A percentile compares a stretch with the other conserved stretches of the same genome.
phyloP scores from a whole-genome alignment of 495 filamentous ascomycete species.

The Talaromyces trachyspermus region DNA sequence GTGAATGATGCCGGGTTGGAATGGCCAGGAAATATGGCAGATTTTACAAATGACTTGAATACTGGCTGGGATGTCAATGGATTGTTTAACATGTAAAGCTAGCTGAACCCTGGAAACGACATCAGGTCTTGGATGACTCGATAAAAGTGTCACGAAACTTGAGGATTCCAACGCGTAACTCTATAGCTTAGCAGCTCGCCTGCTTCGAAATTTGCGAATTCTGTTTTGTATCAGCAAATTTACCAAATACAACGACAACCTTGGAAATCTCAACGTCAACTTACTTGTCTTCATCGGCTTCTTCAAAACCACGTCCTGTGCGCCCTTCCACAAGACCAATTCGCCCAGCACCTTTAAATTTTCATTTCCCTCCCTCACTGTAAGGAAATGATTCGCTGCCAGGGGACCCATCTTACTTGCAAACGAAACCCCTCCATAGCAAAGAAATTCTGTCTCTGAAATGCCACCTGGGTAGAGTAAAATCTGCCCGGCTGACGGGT shows the following conservation, averaged over 20 bases:
- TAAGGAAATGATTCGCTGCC: constrained; percentile 22
- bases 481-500: constrained; percentile 18
- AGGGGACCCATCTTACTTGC: constrained; percentile 20
- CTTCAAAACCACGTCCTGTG: constrained; percentile 19
- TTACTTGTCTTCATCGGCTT: constrained; percentile 14
- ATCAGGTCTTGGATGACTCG: no score
- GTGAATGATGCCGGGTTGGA: constrained; percentile 17
- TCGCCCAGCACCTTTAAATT: constrained; percentile 15
- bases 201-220: background rate
- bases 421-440: constrained; percentile 19
- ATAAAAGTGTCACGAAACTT: no score
- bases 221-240: background rate
- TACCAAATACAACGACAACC: background rate
- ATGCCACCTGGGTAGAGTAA: constrained; percentile 20
- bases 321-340: constrained; percentile 15
- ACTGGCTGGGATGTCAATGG: constrained; percentile 10
- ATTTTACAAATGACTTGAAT: background rate
- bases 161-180: no score
- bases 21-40: constrained; percentile 15
- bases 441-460: constrained; percentile 21
- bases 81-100: background rate
- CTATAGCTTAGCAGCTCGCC: constrained; percentile 7
- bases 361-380: constrained; percentile 16
- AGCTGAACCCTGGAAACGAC: background rate
- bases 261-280: background rate